A percentile compares a stretch with the other conserved stretches of the same genome.
Evolutionary conservation across 1,139 yeast species (phyloP).

Genomic region (Hansenula sp.): DNA sequence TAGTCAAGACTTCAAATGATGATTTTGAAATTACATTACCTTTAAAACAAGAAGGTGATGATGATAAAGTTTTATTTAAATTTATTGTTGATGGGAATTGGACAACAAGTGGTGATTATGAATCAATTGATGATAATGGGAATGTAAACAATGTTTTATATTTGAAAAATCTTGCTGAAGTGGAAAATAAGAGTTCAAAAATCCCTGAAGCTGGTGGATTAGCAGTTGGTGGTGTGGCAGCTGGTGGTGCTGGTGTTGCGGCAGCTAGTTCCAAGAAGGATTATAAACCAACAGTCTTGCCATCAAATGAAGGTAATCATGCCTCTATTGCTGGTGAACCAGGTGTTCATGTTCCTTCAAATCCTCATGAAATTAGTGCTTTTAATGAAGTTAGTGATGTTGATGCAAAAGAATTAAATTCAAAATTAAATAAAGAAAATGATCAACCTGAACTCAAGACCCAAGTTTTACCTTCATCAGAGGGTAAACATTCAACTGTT

Average conservation of each 20-base stretch:
- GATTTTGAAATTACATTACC: conserved; percentile 58
- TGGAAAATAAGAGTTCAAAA: conserved; percentile 26
- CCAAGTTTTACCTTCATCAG: conserved; percentile 54
- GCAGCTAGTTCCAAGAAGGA: conserved; percentile 14
- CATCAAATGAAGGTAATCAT: conserved; percentile 22
- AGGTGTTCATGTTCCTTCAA: conserved; percentile 41
- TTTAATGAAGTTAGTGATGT: conserved; percentile 40
- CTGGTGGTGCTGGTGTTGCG: neutral
- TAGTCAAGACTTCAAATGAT: conserved; percentile 58
- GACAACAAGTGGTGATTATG: conserved; percentile 45
- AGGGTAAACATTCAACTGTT: conserved; percentile 38
- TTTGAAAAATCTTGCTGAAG: conserved; percentile 23
- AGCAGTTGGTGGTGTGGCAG: conserved; percentile 8
- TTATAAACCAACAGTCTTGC: conserved; percentile 16
- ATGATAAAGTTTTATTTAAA: conserved; percentile 52
- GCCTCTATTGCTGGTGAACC: conserved; percentile 21
- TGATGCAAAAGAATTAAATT: conserved; percentile 46
- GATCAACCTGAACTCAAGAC: conserved; percentile 30
- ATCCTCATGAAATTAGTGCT: conserved; percentile 43
- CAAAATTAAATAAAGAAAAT: conserved; percentile 19
- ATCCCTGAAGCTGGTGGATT: conserved; percentile 56
- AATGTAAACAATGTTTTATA: conserved; percentile 58
- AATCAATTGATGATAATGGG: conserved; percentile 46
- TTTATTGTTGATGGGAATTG: conserved; percentile 75
- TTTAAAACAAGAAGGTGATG: conserved; percentile 25